phyloP scores from a whole-genome alignment of 495 filamentous ascomycete genomes.

The Penicillium desertorum region DNA sequence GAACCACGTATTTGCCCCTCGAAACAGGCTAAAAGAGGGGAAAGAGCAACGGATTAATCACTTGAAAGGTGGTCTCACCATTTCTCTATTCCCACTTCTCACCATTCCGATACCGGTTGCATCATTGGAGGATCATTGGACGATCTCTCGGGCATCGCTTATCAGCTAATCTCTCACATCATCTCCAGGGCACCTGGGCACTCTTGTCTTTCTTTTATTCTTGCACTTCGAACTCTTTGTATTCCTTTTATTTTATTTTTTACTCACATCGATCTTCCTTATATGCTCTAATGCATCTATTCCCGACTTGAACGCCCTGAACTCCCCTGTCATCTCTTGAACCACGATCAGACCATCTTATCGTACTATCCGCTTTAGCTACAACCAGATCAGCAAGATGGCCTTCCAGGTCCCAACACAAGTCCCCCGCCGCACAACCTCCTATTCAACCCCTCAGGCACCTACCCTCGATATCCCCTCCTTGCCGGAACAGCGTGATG shows the following conservation, averaged over 20 bases:
- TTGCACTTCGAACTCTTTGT: neutral
- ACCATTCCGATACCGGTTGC: constrained; percentile 7
- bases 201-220: neutral
- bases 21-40: neutral
- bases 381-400: constrained; percentile 52
- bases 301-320: neutral
- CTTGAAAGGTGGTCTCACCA: constrained; percentile 11
- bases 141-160: constrained; percentile 5
- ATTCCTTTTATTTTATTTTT: neutral
- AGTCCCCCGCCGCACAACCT: constrained; percentile 58
- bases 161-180: constrained; percentile 15
- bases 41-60: neutral
- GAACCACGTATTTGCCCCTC: neutral
- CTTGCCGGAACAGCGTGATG: constrained; percentile 39
- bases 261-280: neutral
- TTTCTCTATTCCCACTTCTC: neutral
- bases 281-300: neutral
- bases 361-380: constrained; percentile 11
- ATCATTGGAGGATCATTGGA: constrained; percentile 8
- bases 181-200: neutral
- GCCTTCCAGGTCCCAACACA: constrained; percentile 79
- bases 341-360: constrained; percentile 19
- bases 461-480: constrained; percentile 39
- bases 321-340: constrained; percentile 20
- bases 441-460: constrained; percentile 50